Evolutionary conservation across 108 stramenopile genomes (phyloP), one percentile per base, ranked within the genome.

Genomic region (Skeletonema menzelii): DNA sequence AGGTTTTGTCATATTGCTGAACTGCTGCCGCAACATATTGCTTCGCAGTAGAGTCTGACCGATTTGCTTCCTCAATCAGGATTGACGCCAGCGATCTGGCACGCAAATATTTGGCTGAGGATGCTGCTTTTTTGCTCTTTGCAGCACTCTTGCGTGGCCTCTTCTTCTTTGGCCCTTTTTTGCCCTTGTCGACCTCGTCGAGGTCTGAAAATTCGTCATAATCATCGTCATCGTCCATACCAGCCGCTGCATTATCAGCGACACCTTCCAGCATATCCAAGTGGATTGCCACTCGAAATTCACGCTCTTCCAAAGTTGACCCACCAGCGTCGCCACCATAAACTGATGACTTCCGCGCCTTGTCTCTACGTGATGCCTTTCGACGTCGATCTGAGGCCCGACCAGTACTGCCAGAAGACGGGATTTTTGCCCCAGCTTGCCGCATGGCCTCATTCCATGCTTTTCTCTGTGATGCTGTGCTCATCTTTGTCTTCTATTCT

Each of bases 391-490:
- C 86, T 5, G 88, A 87, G 15, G 86, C 73, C 10, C 88, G 85
- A 24, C 70, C 42, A 15, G 38, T 56, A 24, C 56, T 42, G 40
- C 13, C 30, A 34, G 57, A 30, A 81, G 67, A 24, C 81, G 89
- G 46, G 79, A 71, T 11, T 65, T 72, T 76, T 19, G 89, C 94
- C 17, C 91, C 91, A 12, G 93, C 91, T 30, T 80, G 76, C 10
- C 79, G 62, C 94, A 95, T 95, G 37, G 94, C 94, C 40, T 95
- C 94, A 80, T 95, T 95, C 94, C 94, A 95, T 77, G 91, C 94
- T 69, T 91, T 90, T 38, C 93, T 86, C 73, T 88, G 87, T 58
- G 81, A 64, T 55, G 65, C 72, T 59, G 65, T 76, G 62, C 75
- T 76, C 75, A 76, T 76, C 32, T 27, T 56, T 27, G 53, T 17